phyloP scores from a whole-genome alignment of 768 basidiomycete genomes.

The Agrocybe praecox region DNA sequence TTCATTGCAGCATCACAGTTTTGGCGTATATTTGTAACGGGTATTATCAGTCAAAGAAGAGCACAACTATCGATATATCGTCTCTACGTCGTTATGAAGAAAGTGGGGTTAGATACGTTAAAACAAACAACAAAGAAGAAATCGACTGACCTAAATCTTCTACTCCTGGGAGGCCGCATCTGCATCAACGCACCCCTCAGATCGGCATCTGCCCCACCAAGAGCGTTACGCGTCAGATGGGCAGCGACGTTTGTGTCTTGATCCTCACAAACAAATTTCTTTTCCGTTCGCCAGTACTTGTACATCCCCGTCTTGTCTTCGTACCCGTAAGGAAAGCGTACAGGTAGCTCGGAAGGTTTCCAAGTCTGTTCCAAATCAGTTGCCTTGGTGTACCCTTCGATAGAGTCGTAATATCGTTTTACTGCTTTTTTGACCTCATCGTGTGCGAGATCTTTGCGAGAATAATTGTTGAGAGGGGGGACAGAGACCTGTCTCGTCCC shows the following conservation, averaged over 20 bases:
- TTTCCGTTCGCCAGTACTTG: slow-evolving; percentile 35
- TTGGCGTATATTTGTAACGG: too few relatives aligned
- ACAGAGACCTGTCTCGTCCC: too few relatives aligned
- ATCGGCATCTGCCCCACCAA: slow-evolving; percentile 52
- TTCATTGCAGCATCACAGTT: too few relatives aligned
- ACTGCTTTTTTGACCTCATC: not conserved
- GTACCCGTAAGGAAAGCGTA: slow-evolving; percentile 26
- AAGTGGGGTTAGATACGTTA: not conserved
- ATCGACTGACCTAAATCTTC: slow-evolving; percentile 37
- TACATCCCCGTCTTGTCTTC: slow-evolving; percentile 34
- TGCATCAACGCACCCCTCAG: slow-evolving; percentile 40
- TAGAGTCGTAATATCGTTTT: too few relatives aligned
- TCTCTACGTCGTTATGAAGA: slow-evolving; percentile 13
- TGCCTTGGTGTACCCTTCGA: too few relatives aligned
- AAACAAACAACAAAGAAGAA: not conserved
- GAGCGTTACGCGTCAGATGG: slow-evolving; percentile 55
- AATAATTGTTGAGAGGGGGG: too few relatives aligned
- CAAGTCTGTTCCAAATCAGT: not conserved
- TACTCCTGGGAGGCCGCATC: slow-evolving; percentile 36
- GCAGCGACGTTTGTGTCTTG: slow-evolving; percentile 49
- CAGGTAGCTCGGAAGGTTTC: slow-evolving; percentile 31
- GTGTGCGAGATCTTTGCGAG: not conserved
- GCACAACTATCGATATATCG: slow-evolving; percentile 26
- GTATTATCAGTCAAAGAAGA: slow-evolving; percentile 32
- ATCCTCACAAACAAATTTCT: slow-evolving; percentile 35